Conservation (phyloP, 1,139 yeast species). For the Yamadazyma spencermartinsiae region DNA sequence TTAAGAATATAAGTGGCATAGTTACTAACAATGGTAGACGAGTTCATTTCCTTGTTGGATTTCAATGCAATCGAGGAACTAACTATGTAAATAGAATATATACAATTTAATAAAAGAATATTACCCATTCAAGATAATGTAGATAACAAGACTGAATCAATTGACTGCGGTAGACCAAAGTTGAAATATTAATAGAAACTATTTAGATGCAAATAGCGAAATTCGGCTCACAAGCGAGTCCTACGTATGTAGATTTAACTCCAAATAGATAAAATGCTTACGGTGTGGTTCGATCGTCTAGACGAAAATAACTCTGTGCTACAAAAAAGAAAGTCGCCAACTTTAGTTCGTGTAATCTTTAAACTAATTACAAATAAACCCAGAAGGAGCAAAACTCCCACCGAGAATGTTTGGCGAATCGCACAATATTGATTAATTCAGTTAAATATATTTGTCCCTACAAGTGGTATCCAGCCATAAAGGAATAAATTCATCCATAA, state of each 20-base stretch:
- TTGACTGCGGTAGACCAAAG: neutral
- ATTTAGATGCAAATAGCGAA: neutral
- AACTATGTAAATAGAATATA: conserved; percentile 1
- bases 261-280: neutral
- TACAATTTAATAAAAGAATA: conserved; percentile 1
- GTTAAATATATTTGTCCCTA: too few relatives aligned
- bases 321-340: too few relatives aligned
- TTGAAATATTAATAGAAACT: neutral
- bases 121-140: neutral
- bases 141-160: too few relatives aligned
- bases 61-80: neutral
- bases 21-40: conserved; percentile 8
- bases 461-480: too few relatives aligned
- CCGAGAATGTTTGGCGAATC: too few relatives aligned
- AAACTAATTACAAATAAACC: too few relatives aligned
- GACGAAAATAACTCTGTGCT: too few relatives aligned
- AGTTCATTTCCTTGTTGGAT: neutral
- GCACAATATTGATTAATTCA: too few relatives aligned
- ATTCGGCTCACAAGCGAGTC: neutral
- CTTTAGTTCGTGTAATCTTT: too few relatives aligned
- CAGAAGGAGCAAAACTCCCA: too few relatives aligned
- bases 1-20: neutral
- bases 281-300: too few relatives aligned
- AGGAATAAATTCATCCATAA: too few relatives aligned
- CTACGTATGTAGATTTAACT: neutral